A percentile compares a stretch with the other conserved stretches of the same genome.
phyloP scores from a whole-genome alignment of 768 basidiomycete species.

The Kwoniella dendrophila region DNA sequence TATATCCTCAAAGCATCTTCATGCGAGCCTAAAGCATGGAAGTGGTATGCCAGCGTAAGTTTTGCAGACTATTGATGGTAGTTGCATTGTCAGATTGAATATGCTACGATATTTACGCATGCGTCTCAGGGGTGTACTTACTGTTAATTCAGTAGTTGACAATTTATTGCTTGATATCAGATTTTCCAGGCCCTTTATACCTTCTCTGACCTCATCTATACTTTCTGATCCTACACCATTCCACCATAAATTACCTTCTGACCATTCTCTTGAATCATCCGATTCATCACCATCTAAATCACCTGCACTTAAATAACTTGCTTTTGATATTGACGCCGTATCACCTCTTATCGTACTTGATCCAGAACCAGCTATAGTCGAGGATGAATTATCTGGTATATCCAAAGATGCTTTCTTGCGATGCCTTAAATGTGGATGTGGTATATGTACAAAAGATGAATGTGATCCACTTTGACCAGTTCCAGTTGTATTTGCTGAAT shows the following conservation, averaged over 20 bases:
- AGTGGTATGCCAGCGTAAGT: slow-evolving; percentile 74
- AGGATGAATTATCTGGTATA: slow-evolving; percentile 3
- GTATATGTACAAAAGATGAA: slow-evolving; percentile 28
- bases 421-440: slow-evolving; percentile 25
- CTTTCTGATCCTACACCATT: slow-evolving; percentile 63
- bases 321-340: neutral
- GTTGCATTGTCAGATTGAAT: neutral
- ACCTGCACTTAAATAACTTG: slow-evolving; percentile 37
- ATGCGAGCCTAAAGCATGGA: slow-evolving; percentile 72
- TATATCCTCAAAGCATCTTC: slow-evolving; percentile 63
- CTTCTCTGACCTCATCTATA: slow-evolving; percentile 64
- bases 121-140: slow-evolving; percentile 22
- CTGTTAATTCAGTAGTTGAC: slow-evolving; percentile 23
- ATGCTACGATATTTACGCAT: neutral
- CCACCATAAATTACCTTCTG: slow-evolving; percentile 63
- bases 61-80: slow-evolving; percentile 64
- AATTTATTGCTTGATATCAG: slow-evolving; percentile 32
- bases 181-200: slow-evolving; percentile 62
- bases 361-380: slow-evolving; percentile 20
- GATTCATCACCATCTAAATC: slow-evolving; percentile 65
- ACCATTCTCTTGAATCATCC: slow-evolving; percentile 46
- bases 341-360: slow-evolving; percentile 16
- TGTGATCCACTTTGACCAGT: slow-evolving; percentile 29
- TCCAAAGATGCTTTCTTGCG: slow-evolving; percentile 14
- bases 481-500: slow-evolving; percentile 25